A percentile compares a stretch with the other conserved stretches of the same genome.
Conservation (phyloP, 805 yeast species). For the Ascoidea rubescens region DNA sequence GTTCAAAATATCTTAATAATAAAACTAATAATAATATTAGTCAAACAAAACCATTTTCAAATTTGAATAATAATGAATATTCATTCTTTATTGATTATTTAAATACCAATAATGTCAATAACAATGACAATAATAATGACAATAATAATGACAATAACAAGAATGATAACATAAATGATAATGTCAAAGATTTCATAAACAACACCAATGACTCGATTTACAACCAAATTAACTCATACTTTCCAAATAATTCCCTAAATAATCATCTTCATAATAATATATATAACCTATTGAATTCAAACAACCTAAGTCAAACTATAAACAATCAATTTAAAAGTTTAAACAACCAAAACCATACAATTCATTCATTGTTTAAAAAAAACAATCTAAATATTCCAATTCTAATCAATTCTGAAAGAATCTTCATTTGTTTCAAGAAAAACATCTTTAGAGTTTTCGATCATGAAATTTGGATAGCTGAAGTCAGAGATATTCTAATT, state of each 20-base stretch:
- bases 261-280: neutral
- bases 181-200: conserved; percentile 5
- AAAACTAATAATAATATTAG: conserved; percentile 4
- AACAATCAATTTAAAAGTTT: neutral
- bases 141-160: conserved; percentile 14
- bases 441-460: conserved; percentile 50
- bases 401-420: conserved; percentile 39
- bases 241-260: conserved; percentile 14
- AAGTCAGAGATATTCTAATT: conserved; percentile 43
- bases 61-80: neutral
- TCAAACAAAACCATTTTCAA: conserved; percentile 1
- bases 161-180: conserved; percentile 20
- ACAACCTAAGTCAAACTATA: conserved; percentile 8
- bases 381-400: conserved; percentile 32
- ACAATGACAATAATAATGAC: neutral
- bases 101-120: neutral
- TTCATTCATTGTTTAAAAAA: neutral
- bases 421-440: conserved; percentile 45
- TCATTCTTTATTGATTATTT: neutral
- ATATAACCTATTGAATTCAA: neutral
- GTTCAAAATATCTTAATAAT: conserved; percentile 22
- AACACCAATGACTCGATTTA: neutral
- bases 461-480: conserved; percentile 86
- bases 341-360: neutral
- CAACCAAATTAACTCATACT: conserved; percentile 2